Conservation (phyloP, 176 grass and related monocot genomes). For the Bonia amplexicaulis region DNA sequence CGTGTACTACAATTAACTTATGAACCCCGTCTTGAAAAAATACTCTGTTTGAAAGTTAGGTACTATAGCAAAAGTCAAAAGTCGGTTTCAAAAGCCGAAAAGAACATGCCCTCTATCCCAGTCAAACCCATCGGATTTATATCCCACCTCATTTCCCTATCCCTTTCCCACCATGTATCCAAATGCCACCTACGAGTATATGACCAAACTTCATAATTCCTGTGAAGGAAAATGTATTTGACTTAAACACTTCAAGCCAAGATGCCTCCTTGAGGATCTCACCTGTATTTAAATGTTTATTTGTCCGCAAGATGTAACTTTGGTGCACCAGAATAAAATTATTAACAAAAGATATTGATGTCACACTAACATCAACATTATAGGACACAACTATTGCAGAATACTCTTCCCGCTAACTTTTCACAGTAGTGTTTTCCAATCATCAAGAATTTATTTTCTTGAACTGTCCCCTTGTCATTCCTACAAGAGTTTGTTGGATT, state of each 20-base stretch:
- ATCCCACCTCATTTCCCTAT: too few relatives aligned
- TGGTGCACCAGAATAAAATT: background rate
- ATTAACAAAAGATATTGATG: background rate
- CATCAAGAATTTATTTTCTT: background rate
- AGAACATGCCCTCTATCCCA: too few relatives aligned
- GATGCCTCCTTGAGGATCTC: background rate
- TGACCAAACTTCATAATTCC: background rate
- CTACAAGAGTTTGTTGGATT: background rate
- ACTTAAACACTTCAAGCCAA: background rate
- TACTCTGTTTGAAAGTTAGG: too few relatives aligned
- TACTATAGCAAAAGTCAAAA: too few relatives aligned
- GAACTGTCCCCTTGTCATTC: background rate
- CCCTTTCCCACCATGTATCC: too few relatives aligned
- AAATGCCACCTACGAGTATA: background rate
- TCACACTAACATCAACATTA: background rate
- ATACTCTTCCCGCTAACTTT: background rate
- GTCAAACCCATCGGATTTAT: too few relatives aligned
- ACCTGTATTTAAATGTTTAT: slow-evolving; percentile 12
- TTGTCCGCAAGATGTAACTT: background rate
- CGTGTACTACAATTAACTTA: too few relatives aligned
- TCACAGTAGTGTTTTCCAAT: background rate
- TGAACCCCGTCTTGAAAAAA: too few relatives aligned
- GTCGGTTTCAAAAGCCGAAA: too few relatives aligned
- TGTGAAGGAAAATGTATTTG: background rate
- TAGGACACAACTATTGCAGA: background rate